Base-by-base conservation (phyloP, 768 basidiomycete species). In the Agaricus blazei region DNA sequence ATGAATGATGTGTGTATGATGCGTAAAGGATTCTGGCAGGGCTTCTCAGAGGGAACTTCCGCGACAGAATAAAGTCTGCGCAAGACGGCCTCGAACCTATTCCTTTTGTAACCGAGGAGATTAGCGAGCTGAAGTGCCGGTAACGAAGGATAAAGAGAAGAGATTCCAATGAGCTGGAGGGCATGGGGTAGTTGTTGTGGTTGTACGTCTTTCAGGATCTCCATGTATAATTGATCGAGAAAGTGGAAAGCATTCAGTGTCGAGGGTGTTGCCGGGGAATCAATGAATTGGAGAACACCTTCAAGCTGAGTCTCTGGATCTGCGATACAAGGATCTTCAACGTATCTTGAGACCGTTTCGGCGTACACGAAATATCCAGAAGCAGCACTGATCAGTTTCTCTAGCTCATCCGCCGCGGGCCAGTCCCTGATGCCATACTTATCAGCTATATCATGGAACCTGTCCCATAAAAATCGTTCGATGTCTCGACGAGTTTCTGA, bases 321-420 rank as follows among this genome's bases (percentile, higher is more conserved):
- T 0, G 34, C 47, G 23, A 29, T 19, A 8, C 4, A 28, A 3
- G 37, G 46, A 55, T 64, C 66, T 57, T 37, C 45, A 9, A 63
- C 49, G 28, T 52, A 63, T 27, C 52, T 51, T n/a, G 58, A 26
- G 4, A 48, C 56, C 0, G 58, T 61, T 14, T 58, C 54, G 2
- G 58, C 59, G 46, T 56, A 63, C 38, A 61, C 41, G 43, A 61
- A 63, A 29, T 58, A 60, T 2, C 58, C 58, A 8, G 58, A 60
- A 1, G 62, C 52, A 3, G 37, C 42, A 5, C 44, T 37, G 27
- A 63, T 56, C n/a, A 63, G 44, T 4, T 47, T 42, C 14, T 46
- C 27, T 27, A 58, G 24, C 6, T 36, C 54, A 3, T 48, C 45
- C 29, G 53, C 47, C 14, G 56, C 15, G 34, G 60, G 60, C 62